Evolutionary conservation across 768 basidiomycete genomes (phyloP), one percentile per base, ranked within the genome.

Genomic region (Boletus tylopilopsis): DNA sequence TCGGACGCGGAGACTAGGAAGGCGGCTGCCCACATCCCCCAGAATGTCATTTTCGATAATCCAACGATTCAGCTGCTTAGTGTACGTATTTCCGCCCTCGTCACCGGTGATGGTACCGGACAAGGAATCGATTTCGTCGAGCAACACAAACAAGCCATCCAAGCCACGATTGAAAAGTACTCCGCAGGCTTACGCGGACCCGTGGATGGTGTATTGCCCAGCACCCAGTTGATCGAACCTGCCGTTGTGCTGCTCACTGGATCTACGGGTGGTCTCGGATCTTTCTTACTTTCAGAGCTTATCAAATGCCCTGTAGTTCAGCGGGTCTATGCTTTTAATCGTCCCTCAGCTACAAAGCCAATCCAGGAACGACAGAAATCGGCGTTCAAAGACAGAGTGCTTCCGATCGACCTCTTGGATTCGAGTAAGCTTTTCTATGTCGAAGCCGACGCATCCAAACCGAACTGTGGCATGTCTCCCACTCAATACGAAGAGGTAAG

Each of bases 81-180:
- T 40, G 59, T 60, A 44, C 64, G 47, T 18, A 45, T 57, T n/a
- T 41, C 39, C 1, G 21, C 42, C 8, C 35, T 64, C 24, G 51
- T 58, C 45, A 36, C n/a, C 5, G 37, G 19, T 3, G 24, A 46
- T 30, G 37, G 25, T 15, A 15, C 21, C 16, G 34, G 45, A 6
- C 51, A 50, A 4, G 25, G 16, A 0, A 12, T 30, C 3, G 50
- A 57, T 6, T 30, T 53, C 27, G 12, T 44, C 19, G 40, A 47
- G 11, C 36, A 60, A 24, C 52, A 53, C 12, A 57, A 55, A 22
- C 34, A 36, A 19, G 54, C 47, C 4, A 75, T 76, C 54, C 61
- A 68, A 25, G 64, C 54, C 0, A 69, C 78, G 64, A 69, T 77
- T 33, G 67, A 64, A 11, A 75, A 73, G 56, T 74, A 79, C 54